phyloP scores from a whole-genome alignment of 164 flowering plant species.

The Malania oleifera region DNA sequence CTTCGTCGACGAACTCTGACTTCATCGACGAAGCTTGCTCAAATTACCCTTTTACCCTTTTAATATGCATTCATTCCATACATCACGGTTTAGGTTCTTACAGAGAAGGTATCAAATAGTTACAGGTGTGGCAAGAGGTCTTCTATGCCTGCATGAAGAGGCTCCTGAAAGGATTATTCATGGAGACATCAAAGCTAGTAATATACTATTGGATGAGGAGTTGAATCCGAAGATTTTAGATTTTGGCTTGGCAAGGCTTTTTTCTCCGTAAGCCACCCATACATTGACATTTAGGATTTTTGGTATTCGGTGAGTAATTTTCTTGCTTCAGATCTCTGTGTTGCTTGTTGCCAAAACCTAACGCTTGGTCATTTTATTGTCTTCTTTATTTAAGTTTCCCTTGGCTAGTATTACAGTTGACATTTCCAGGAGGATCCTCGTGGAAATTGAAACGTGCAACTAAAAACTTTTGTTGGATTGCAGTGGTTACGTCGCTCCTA shows the following conservation, averaged over 20 bases:
- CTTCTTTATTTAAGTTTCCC: no score
- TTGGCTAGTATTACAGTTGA: no score
- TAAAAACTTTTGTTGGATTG: constrained; percentile 10
- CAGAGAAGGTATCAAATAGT: constrained; percentile 44
- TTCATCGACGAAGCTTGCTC: no score
- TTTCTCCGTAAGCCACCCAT: constrained; percentile 78
- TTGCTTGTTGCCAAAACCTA: neutral
- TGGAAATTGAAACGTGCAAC: neutral
- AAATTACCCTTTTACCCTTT: no score
- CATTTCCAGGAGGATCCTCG: no score
- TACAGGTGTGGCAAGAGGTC: constrained; percentile 67
- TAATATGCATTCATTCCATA: no score
- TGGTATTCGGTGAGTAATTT: constrained; percentile 73
- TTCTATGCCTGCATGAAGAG: constrained; percentile 83
- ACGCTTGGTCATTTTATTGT: neutral
- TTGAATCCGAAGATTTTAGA: constrained; percentile 82
- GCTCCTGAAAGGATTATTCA: constrained; percentile 79
- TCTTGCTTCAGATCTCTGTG: neutral
- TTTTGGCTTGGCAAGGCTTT: constrained; percentile 87
- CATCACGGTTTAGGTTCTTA: no score
- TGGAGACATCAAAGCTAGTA: constrained; percentile 87
- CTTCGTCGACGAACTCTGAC: no score
- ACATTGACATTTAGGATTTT: constrained; percentile 59
- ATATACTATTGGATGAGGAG: constrained; percentile 66
- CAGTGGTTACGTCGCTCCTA: constrained; percentile 92